These are phyloP conservation scores for Monotropa hypopitys DNA, from an alignment of 179 eudicot species.

Conservation along the genomic window DNA sequence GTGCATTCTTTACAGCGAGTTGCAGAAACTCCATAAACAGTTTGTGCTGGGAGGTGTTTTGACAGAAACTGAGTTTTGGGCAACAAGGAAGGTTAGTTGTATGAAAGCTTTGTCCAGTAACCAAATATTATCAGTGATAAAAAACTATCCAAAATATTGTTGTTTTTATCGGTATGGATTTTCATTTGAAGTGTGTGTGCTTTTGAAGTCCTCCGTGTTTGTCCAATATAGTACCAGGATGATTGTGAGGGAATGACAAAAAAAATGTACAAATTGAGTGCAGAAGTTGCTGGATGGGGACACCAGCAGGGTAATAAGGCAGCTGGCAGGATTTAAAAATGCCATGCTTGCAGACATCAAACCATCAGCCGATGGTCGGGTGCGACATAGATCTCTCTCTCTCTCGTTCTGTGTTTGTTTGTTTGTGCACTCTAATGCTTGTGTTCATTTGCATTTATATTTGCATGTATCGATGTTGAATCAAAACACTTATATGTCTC, in stretches of 20 bases:
- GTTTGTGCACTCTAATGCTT: neutral
- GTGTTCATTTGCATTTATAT: neutral
- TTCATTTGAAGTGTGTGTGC: neutral
- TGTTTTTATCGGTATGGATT: neutral
- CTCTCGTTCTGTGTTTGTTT: conserved; percentile 4
- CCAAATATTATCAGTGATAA: neutral
- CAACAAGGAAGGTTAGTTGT: conserved; percentile 70
- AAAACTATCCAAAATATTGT: neutral
- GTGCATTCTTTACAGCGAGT: conserved; percentile 43
- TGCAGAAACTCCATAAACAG: conserved; percentile 80
- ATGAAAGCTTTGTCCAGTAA: neutral
- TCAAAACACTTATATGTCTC: neutral
- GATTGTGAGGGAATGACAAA: neutral
- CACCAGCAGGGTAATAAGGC: conserved; percentile 32
- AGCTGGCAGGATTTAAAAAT: conserved; percentile 75
- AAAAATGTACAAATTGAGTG: conserved; percentile 17
- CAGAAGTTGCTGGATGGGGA: conserved; percentile 80
- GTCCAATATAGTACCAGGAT: neutral
- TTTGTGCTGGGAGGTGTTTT: conserved; percentile 59
- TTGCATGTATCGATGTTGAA: neutral
- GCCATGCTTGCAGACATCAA: conserved; percentile 75
- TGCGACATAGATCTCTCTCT: conserved; percentile 23
- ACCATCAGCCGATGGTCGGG: conserved; percentile 92
- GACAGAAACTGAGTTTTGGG: conserved; percentile 95
- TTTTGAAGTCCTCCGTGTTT: neutral